phyloP scores from a whole-genome alignment of 2,329 filamentous ascomycete genomes.

The Hypoxylon sp. region DNA sequence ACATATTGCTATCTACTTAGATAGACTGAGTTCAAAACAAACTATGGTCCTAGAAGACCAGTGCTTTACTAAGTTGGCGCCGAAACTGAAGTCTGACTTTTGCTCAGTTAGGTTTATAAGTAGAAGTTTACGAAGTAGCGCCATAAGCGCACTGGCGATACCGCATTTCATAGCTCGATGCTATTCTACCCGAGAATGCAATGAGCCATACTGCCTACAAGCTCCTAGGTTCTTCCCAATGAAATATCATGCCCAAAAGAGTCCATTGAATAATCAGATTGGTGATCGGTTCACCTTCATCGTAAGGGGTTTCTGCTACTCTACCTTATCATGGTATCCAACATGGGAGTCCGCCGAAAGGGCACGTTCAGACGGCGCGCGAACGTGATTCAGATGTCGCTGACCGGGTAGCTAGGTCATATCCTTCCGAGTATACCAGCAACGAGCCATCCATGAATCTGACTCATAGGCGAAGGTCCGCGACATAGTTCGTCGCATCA shows the following conservation, averaged over 20 bases:
- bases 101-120: background rate
- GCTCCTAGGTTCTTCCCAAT: conserved; percentile 8
- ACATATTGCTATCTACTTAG: too few species aligned
- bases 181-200: background rate
- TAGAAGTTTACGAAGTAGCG: background rate
- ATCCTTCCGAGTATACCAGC: conserved; percentile 3
- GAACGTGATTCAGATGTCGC: conserved; percentile 20
- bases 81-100: background rate
- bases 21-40: background rate
- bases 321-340: conserved; percentile 4
- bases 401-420: conserved; percentile 9
- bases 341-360: conserved; percentile 6
- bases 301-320: conserved; percentile 7
- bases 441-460: conserved; percentile 4
- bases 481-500: background rate
- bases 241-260: background rate
- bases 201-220: conserved; percentile 7
- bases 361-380: conserved; percentile 8
- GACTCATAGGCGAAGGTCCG: conserved; percentile 9
- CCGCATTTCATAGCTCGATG: conserved; percentile 15
- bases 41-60: background rate
- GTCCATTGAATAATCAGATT: conserved; percentile 25
- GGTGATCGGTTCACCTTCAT: conserved; percentile 9
- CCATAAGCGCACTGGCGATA: background rate
- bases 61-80: background rate